phyloP scores from a whole-genome alignment of 805 yeast species.

The Candida ovalis region DNA sequence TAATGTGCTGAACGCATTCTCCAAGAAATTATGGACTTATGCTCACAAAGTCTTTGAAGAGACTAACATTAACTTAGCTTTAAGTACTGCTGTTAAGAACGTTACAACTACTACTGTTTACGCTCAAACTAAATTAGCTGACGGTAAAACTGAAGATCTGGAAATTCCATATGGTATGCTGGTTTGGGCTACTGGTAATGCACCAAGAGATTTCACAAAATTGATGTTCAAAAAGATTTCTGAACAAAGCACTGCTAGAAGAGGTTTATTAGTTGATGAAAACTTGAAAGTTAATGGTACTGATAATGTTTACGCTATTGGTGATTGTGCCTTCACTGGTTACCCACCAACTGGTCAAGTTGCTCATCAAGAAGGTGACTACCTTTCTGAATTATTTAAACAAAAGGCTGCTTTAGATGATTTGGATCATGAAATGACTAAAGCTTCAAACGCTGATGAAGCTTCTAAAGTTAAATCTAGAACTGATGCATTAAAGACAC shows the following conservation, averaged over 20 bases:
- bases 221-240: constrained; percentile 42
- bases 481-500: constrained; percentile 31
- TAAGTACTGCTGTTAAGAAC: constrained; percentile 48
- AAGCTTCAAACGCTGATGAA: constrained; percentile 37
- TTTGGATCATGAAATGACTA: constrained; percentile 35
- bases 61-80: constrained; percentile 44
- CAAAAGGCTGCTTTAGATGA: constrained; percentile 41
- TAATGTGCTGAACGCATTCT: constrained; percentile 49
- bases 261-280: constrained; percentile 50
- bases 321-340: constrained; percentile 55
- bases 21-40: constrained; percentile 47
- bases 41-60: constrained; percentile 49
- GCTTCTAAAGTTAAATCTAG: constrained; percentile 40
- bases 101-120: constrained; percentile 41
- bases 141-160: constrained; percentile 36
- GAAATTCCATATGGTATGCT: constrained; percentile 52
- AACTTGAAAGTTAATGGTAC: constrained; percentile 46
- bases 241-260: constrained; percentile 50
- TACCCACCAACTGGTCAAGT: constrained; percentile 57
- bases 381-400: constrained; percentile 41
- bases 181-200: constrained; percentile 58
- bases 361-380: constrained; percentile 53
- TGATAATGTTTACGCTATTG: constrained; percentile 45
- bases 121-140: constrained; percentile 40
- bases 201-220: constrained; percentile 45